Percentiles rank a stretch among this genome's conserved stretches.
These are phyloP conservation scores for Suillus occidentalis DNA, from an alignment of 768 basidiomycete genomes.

Conservation along the genomic window DNA sequence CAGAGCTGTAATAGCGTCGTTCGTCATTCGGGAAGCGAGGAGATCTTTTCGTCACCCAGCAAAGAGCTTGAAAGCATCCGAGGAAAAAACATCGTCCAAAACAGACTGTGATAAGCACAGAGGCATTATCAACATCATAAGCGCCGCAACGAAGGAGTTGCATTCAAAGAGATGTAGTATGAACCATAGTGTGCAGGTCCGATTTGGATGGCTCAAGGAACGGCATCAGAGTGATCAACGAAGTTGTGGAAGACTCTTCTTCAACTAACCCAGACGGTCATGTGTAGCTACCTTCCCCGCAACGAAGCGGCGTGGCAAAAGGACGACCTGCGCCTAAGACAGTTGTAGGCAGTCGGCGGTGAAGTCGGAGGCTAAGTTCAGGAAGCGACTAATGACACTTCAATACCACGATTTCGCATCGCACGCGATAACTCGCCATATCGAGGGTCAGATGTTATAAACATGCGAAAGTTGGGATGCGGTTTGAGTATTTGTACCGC, in stretches of 20 bases:
- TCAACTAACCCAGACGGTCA: conserved; percentile 44
- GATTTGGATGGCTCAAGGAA: conserved; percentile 22
- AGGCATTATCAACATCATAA: conserved; percentile 17
- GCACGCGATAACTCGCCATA: conserved; percentile 94
- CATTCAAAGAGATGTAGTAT: conserved; percentile 14
- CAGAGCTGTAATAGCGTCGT: conserved; percentile 15
- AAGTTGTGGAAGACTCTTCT: conserved; percentile 49
- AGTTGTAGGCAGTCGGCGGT: conserved; percentile 47
- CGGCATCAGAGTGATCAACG: conserved; percentile 41
- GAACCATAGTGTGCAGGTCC: conserved; percentile 22
- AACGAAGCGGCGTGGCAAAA: conserved; percentile 8
- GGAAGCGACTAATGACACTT: conserved; percentile 56
- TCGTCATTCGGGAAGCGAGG: conserved; percentile 9
- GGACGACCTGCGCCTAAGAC: conserved; percentile 6
- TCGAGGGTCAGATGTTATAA: conserved; percentile 92
- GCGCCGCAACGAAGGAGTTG: conserved; percentile 23
- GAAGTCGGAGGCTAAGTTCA: conserved; percentile 42
- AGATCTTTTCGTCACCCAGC: conserved; percentile 13
- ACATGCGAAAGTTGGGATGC: conserved; percentile 86
- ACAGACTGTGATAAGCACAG: conserved; percentile 17
- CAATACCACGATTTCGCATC: conserved; percentile 97
- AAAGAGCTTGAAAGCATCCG: conserved; percentile 13
- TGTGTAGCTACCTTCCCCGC: background rate
- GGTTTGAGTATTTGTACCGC: conserved; percentile 72
- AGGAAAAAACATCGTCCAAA: conserved; percentile 19